Evolutionary conservation across 371 early-diverging fungal genomes (phyloP).

Genomic region (Mycotypha africana): DNA sequence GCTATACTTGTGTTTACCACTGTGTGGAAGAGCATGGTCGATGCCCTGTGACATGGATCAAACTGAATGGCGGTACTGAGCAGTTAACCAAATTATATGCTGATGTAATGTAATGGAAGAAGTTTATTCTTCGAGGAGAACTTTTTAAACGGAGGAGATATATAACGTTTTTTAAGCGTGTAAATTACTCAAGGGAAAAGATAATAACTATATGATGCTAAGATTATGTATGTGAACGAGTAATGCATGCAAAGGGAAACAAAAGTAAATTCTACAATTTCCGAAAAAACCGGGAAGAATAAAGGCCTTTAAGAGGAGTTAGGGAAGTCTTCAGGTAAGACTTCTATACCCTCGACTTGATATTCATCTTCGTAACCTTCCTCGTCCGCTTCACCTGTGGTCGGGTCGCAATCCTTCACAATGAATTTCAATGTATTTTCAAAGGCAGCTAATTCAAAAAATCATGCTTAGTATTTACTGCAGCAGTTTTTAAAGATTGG

Average conservation of each 20-base stretch:
- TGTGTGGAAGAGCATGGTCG: conserved; percentile 58
- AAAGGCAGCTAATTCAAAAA: conserved; percentile 57
- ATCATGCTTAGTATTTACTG: too few relatives aligned
- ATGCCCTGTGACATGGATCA: conserved; percentile 72
- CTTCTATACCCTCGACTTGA: conserved; percentile 83
- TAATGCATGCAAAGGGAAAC: too few relatives aligned
- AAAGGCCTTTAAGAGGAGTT: too few relatives aligned
- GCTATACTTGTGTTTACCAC: conserved; percentile 75
- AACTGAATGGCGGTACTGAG: conserved; percentile 29
- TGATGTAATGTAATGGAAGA: conserved; percentile 26
- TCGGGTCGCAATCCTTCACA: conserved; percentile 94
- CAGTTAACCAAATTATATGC: conserved; percentile 59
- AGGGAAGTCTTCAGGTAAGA: conserved; percentile 83
- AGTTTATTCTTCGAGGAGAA: too few relatives aligned
- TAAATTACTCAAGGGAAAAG: too few relatives aligned
- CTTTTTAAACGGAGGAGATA: too few relatives aligned
- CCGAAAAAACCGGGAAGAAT: too few relatives aligned
- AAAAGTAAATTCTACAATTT: too few relatives aligned
- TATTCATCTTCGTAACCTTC: conserved; percentile 96
- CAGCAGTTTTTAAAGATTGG: too few relatives aligned
- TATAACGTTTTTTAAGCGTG: too few relatives aligned
- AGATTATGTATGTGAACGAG: too few relatives aligned
- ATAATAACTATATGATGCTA: too few relatives aligned
- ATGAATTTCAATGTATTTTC: conserved; percentile 85
- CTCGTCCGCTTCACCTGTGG: conserved; percentile 84